These are phyloP conservation scores for Candida dendrica DNA, from an alignment of 805 yeast species.

Conservation along the genomic window DNA sequence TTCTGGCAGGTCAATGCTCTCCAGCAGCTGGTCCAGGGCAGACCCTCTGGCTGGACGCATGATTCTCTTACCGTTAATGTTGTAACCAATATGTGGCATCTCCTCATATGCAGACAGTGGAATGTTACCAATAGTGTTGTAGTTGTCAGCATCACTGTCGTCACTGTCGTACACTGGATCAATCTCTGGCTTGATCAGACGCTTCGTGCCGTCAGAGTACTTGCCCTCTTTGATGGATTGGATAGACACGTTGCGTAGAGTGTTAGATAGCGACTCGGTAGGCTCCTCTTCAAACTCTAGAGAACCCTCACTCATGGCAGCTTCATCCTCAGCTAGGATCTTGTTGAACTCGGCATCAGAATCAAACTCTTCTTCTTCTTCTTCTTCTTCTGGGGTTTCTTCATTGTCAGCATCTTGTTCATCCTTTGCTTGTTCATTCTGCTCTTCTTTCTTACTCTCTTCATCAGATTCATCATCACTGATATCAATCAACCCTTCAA, in stretches of 20 bases:
- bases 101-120: constrained; percentile 93
- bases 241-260: constrained; percentile 36
- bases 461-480: constrained; percentile 27
- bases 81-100: constrained; percentile 95
- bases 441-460: constrained; percentile 12
- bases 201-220: constrained; percentile 73
- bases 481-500: constrained; percentile 32
- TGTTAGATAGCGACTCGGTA: constrained; percentile 40
- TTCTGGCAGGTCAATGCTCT: constrained; percentile 88
- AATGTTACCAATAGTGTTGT: constrained; percentile 87
- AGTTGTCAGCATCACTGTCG: constrained; percentile 76
- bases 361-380: constrained; percentile 26
- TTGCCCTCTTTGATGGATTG: constrained; percentile 35
- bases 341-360: constrained; percentile 59
- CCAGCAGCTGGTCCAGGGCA: constrained; percentile 85
- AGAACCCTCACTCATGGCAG: constrained; percentile 29
- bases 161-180: constrained; percentile 94
- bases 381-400: constrained; percentile 9
- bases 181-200: constrained; percentile 80
- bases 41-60: constrained; percentile 98
- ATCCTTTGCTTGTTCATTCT: constrained; percentile 14
- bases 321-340: constrained; percentile 42
- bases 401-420: constrained; percentile 1
- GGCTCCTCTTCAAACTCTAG: constrained; percentile 49
- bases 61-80: constrained; percentile 93